A percentile compares a stretch with the other conserved stretches of the same genome.
Evolutionary conservation across 2,329 filamentous ascomycete species (phyloP).

Genomic region (Plenodomus biglobosus): DNA sequence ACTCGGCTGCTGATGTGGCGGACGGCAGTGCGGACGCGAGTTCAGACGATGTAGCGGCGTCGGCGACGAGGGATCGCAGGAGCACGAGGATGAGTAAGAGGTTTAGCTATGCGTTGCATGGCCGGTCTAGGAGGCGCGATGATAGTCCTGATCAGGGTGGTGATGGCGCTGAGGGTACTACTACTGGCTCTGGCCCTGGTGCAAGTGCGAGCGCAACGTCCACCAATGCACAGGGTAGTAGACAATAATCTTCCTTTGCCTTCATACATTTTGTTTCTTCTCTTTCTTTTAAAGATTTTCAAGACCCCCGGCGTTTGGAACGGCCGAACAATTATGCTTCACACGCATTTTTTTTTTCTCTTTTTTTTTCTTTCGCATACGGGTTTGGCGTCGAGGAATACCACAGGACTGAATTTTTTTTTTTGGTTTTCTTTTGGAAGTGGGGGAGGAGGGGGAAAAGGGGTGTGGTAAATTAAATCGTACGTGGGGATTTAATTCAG

Average conservation of each 20-base stretch:
- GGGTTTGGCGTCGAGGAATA: too few relatives aligned
- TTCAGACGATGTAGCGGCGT: constrained; percentile 15
- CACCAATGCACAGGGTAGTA: background rate
- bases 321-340: too few relatives aligned
- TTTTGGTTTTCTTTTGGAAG: too few relatives aligned
- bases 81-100: constrained; percentile 31
- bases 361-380: too few relatives aligned
- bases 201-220: background rate
- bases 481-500: too few relatives aligned
- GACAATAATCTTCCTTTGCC: background rate
- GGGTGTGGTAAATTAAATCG: too few relatives aligned
- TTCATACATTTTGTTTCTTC: background rate
- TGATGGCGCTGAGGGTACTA: background rate
- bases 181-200: too few relatives aligned
- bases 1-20: constrained; percentile 17
- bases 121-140: constrained; percentile 14
- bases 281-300: too few relatives aligned
- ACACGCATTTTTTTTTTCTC: too few relatives aligned
- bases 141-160: constrained; percentile 3
- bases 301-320: too few relatives aligned
- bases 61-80: constrained; percentile 12
- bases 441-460: too few relatives aligned
- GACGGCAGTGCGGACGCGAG: constrained; percentile 16
- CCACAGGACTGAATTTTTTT: too few relatives aligned
- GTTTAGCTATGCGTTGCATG: constrained; percentile 30